Evolutionary conservation across 306 rosid species (phyloP), one percentile per base, ranked within the genome.

Genomic region (Cicer judaicum): DNA sequence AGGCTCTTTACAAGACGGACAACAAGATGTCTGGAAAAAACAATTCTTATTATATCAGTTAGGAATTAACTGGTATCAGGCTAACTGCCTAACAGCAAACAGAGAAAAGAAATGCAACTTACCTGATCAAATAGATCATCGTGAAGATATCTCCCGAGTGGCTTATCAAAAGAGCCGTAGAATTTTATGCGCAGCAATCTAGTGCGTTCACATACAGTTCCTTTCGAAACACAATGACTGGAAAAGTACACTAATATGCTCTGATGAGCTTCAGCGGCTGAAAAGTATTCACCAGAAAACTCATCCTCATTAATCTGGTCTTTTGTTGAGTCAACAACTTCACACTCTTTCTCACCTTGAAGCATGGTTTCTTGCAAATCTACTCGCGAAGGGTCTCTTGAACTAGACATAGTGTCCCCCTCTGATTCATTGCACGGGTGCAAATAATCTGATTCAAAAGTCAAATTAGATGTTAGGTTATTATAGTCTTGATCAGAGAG

Each of bases 241-340:
- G 99, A 95, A 87, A 86, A 92, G 64, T 92, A 88, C 59, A 95
- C 99, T 90, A 95, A 82, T 83, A 95, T 92, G 89, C 96, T 92
- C 78, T 90, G 98, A 82, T 86, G 93, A 84, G 89, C 79, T 64
- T 95, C 99, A 38, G 98, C 48, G 65, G 97, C 81, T 48, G 97
- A 90, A 75, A 95, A 87, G 85, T 89, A 92, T 71, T 95, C 97
- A 67, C 89, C 88, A 38, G 97, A 86, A 63, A 79, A 79, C 68
- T 88, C 98, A 41, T 84, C 88, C 63, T 85, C 97, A 24, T 84
- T 88, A 56, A 69, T 71, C 74, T 82, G 66, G 70, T 85, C 93
- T 65, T 76, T 89, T 13, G 55, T 34, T 11, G 64, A 16, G 64
- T 73, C 72, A 68, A 50, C 74, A 62, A 79, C 70, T 81, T 86